Base-by-base conservation (phyloP, 139 green algal genomes). In the Chlorella sp. region DNA sequence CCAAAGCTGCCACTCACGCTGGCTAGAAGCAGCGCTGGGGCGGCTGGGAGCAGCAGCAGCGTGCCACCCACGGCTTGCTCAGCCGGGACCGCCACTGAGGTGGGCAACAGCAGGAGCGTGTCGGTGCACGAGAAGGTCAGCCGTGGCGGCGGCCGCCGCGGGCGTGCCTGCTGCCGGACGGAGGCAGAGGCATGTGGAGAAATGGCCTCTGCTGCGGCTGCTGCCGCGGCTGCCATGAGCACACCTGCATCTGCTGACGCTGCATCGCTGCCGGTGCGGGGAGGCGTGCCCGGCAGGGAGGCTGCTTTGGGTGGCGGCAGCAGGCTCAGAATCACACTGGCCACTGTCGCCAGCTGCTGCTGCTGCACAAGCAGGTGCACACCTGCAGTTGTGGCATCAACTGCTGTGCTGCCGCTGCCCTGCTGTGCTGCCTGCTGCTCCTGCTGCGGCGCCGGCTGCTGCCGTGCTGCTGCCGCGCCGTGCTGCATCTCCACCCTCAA, bases 311-410 rank as follows among this genome's bases (percentile, higher is more conserved):
- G 34, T 25, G 55, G 25, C 11, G 76, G 76, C 76, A 82, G 76
- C 36, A 82, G 60, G 76, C 76, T 82, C 6, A 72, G 25, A 28
- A 82, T 18, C 30, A 82, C 79, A 44, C 41, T 84, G 0, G 64
- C 65, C 28, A 84, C 41, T 0, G 68, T 38, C 26, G 64, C 39
- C 65, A 75, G 79, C 64, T 75, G 64, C 64, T 75, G 65, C 64
- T 84, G 79, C 44, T 84, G 65, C 41, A 84, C 6, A 4, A 84
- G 64, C n/a, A 75, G n/a, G 32, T 74, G 64, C 44, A 75, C 64
- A 17, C 64, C 64, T 18, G 41, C 55, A 0, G 65, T 74, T 47
- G 41, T 75, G 47, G 64, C 79, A 26, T 84, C 65, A 13, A 74
- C 44, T 17, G 39, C 12, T 0, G 63, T 67, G 64, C 64, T 25